These are phyloP conservation scores for Boletus pseudopeckii DNA, from an alignment of 768 basidiomycete genomes.

Conservation along the genomic window DNA sequence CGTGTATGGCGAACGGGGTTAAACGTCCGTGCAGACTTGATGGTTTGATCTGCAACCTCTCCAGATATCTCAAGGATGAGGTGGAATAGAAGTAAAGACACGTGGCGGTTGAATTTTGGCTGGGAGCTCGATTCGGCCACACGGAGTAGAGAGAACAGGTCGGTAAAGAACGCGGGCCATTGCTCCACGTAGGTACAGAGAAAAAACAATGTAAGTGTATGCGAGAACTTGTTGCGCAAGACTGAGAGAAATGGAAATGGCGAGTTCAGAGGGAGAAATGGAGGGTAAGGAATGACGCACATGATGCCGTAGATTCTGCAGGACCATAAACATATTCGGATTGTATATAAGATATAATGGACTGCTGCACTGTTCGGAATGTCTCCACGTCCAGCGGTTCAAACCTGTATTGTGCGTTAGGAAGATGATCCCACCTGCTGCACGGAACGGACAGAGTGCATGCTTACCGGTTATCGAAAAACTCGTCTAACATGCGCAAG, in stretches of 20 bases:
- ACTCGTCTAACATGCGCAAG: conserved; percentile 75
- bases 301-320: conserved; percentile 77
- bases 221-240: conserved; percentile 92
- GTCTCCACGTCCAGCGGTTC: conserved; percentile 67
- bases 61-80: conserved; percentile 92
- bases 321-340: conserved; percentile 84
- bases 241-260: conserved; percentile 43
- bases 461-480: conserved; percentile 77
- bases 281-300: conserved; percentile 48
- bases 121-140: conserved; percentile 53
- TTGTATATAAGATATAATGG: conserved; percentile 78
- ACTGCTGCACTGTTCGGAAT: conserved; percentile 70
- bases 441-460: not conserved
- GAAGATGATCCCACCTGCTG: not conserved
- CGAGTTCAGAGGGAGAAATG: conserved; percentile 1
- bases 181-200: conserved; percentile 81
- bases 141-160: conserved; percentile 71
- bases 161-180: conserved; percentile 83
- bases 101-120: conserved; percentile 73
- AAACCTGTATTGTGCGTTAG: conserved; percentile 40
- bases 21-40: conserved; percentile 82
- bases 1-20: conserved; percentile 68
- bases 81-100: conserved; percentile 87
- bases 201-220: conserved; percentile 86
- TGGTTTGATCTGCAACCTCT: conserved; percentile 94